phyloP scores from a whole-genome alignment of 2,329 filamentous ascomycete species.

The Neofusicoccum sp. region DNA sequence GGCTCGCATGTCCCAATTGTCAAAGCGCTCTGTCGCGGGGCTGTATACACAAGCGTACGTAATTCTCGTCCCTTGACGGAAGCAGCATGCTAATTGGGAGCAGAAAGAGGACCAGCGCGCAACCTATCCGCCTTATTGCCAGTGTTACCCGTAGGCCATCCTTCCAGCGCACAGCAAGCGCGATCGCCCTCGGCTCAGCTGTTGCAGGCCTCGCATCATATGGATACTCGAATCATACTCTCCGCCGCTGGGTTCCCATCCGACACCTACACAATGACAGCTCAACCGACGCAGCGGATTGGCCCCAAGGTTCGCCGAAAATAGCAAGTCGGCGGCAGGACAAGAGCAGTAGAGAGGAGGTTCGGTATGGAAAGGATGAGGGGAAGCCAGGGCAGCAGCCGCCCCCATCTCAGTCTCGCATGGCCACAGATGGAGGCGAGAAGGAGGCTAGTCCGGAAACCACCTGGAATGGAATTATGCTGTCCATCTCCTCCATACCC shows the following conservation, averaged over 20 bases:
- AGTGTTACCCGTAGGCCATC: not conserved
- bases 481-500: slow-evolving; percentile 30
- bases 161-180: slow-evolving; percentile 4
- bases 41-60: not conserved
- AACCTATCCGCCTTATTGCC: not conserved
- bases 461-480: slow-evolving; percentile 34
- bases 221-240: not conserved
- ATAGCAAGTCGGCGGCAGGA: not conserved
- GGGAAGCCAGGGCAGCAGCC: slow-evolving; percentile 29
- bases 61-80: not conserved
- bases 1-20: slow-evolving; percentile 11
- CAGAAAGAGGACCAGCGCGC: not conserved
- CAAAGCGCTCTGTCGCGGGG: slow-evolving; percentile 8
- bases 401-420: slow-evolving; percentile 34
- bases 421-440: slow-evolving; percentile 28
- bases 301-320: not conserved
- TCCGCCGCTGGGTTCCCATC: not conserved
- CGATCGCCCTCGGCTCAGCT: slow-evolving; percentile 9
- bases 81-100: not conserved
- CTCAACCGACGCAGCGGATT: not conserved
- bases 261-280: slow-evolving; percentile 3
- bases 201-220: slow-evolving; percentile 1
- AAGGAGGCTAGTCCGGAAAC: slow-evolving; percentile 23
- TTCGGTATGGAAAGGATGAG: slow-evolving; percentile 6
- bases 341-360: not conserved